A percentile compares a stretch with the other conserved stretches of the same genome.
phyloP scores from a whole-genome alignment of 1,139 yeast genomes.

The Suhomyces taliae region DNA sequence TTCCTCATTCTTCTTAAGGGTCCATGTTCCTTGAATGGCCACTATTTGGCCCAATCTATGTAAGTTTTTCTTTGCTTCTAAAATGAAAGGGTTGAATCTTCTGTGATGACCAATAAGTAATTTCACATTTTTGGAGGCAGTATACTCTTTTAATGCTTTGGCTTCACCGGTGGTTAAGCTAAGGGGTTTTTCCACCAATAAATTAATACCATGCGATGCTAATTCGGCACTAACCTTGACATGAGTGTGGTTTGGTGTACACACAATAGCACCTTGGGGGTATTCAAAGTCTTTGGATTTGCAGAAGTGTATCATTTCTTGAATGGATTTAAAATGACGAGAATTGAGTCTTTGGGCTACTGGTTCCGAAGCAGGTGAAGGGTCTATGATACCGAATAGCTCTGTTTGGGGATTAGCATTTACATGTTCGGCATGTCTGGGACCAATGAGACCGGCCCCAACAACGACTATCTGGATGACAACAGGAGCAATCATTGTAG shows the following conservation, averaged over 20 bases:
- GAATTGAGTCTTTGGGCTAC: constrained; percentile 31
- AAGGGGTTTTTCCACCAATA: constrained; percentile 42
- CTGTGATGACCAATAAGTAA: constrained; percentile 43
- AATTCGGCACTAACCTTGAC: constrained; percentile 32
- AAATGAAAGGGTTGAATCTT: constrained; percentile 39
- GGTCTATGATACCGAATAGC: constrained; percentile 39
- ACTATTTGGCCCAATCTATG: constrained; percentile 31
- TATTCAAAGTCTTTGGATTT: constrained; percentile 16
- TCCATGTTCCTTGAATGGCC: constrained; percentile 45
- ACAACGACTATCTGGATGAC: constrained; percentile 26
- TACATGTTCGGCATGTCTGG: constrained; percentile 42
- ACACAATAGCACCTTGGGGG: constrained; percentile 42
- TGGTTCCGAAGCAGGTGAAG: constrained; percentile 23
- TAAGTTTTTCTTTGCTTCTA: constrained; percentile 34
- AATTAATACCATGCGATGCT: constrained; percentile 34
- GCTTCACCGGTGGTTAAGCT: constrained; percentile 34
- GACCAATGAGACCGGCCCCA: constrained; percentile 46
- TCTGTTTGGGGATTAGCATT: constrained; percentile 24
- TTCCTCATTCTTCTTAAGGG: constrained; percentile 32
- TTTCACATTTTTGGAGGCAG: constrained; percentile 23
- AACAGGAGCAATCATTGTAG: constrained; percentile 17
- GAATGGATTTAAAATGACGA: constrained; percentile 28
- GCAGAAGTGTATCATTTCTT: constrained; percentile 30
- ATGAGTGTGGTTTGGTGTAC: constrained; percentile 45
- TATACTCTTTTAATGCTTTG: constrained; percentile 28